These are phyloP conservation scores for Luffa acutangula DNA, from an alignment of 306 rosid genomes.

Conservation along the genomic window DNA sequence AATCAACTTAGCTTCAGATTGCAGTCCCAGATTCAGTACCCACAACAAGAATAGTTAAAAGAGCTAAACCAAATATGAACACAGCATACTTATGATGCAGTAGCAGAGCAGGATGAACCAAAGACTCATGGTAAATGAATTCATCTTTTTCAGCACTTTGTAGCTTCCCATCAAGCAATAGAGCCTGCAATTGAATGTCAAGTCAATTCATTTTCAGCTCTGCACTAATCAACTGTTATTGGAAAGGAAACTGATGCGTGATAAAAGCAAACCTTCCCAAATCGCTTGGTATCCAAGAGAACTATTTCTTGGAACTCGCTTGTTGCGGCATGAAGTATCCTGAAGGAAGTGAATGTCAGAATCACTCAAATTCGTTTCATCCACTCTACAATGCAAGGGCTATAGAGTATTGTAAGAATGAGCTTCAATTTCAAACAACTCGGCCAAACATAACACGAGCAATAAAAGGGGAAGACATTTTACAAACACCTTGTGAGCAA, in stretches of 20 bases:
- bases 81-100: conserved; percentile 17
- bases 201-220: not conserved
- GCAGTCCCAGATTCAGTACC: not conserved
- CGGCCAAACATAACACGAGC: not conserved
- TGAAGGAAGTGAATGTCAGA: not conserved
- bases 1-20: not conserved
- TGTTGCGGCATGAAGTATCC: conserved; percentile 15
- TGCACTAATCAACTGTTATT: not conserved
- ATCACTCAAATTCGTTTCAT: not conserved
- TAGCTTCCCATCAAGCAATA: conserved; percentile 26
- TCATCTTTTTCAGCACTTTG: conserved; percentile 30
- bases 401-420: not conserved
- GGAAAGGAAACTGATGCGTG: not conserved
- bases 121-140: conserved; percentile 25
- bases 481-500: not conserved
- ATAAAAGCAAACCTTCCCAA: conserved; percentile 21
- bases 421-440: not conserved
- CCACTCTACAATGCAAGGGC: not conserved
- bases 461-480: not conserved
- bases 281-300: conserved; percentile 20
- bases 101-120: conserved; percentile 29
- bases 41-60: not conserved
- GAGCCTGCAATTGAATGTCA: conserved; percentile 8
- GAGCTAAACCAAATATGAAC: not conserved
- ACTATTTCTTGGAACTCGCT: conserved; percentile 20